Evolutionary conservation across 805 yeast species (phyloP), one percentile per base, ranked within the genome.

Genomic region (Kuraishia hungarica): DNA sequence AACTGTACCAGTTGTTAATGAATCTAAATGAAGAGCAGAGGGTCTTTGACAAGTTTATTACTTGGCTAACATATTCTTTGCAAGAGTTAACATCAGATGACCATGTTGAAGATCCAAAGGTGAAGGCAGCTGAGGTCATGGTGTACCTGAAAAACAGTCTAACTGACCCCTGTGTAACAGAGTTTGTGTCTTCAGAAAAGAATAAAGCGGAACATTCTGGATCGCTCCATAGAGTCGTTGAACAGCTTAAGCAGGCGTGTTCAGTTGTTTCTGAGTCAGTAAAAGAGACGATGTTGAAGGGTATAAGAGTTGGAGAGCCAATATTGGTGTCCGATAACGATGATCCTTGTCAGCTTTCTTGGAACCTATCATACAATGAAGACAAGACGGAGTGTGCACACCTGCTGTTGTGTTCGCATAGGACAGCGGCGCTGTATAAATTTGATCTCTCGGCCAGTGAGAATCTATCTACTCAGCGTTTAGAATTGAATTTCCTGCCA

Each of bases 11-110:
- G 48, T 48, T 13, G 57, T 67, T 13, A 59, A 64, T 2, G 55
- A 57, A 17, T 55, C 58, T 17, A 26, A 80, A 78, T 57, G 72
- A 72, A 22, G 82, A 79, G 54, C 81, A 77, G 58, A 67, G 68
- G 48, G 61, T 69, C 35, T 80, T 80, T 61, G 75, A 74, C 54
- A 69, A 72, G 48, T 78, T 77, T 52, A 59, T 78, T 15, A 65
- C 67, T 17, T 81, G 84, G 84, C 58, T 73, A 17, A 70, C 63
- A 54, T 65, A 54, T 62, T 72, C 55, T 55, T 72, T 59, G 72
- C 69, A 59, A 62, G 77, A 62, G 59, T 73, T 59, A 22, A 72
- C 59, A 22, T 76, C 76, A 8, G 80, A 76, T 46, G 69, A 69
- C 48, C 61, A 24, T 58, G 22, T 26, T 53, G 7, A 26, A 39